These are phyloP conservation scores for Phaeosphaeria sp. DNA, from an alignment of 2,329 filamentous ascomycete species.

Conservation along the genomic window DNA sequence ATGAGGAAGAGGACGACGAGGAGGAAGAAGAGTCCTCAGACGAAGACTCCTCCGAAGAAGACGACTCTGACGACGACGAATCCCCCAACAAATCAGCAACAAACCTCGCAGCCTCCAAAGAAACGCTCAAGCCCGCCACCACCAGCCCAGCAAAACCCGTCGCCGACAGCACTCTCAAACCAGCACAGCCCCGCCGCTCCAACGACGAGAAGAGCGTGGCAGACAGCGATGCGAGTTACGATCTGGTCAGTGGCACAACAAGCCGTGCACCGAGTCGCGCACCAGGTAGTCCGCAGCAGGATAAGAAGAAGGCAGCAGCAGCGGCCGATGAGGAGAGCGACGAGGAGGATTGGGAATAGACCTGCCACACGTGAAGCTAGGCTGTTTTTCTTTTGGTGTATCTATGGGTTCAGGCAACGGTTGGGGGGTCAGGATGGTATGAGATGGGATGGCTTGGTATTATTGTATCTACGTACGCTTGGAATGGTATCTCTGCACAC, in stretches of 20 bases:
- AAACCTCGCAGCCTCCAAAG: conserved; percentile 41
- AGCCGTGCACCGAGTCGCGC: conserved; percentile 86
- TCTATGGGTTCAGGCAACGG: background rate
- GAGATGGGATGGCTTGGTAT: background rate
- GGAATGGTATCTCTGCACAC: conserved; percentile 11
- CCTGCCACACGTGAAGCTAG: background rate
- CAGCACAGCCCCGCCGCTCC: conserved; percentile 65
- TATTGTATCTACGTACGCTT: conserved; percentile 2
- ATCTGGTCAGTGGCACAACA: conserved; percentile 78
- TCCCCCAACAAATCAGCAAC: conserved; percentile 59
- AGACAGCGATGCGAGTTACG: conserved; percentile 95
- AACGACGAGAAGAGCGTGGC: conserved; percentile 79
- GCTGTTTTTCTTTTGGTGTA: too few species aligned
- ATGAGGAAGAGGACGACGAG: conserved; percentile 24
- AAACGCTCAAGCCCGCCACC: conserved; percentile 47
- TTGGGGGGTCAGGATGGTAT: background rate
- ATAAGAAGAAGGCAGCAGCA: conserved; percentile 51
- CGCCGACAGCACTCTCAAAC: conserved; percentile 43
- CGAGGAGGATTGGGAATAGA: conserved; percentile 74
- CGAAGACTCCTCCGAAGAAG: conserved; percentile 24
- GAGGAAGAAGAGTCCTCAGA: conserved; percentile 19
- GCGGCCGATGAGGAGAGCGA: conserved; percentile 64
- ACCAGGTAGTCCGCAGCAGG: conserved; percentile 68
- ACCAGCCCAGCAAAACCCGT: background rate
- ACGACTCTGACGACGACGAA: conserved; percentile 6